Conservation (phyloP, 2,329 filamentous ascomycete genomes). For the Tolypocladium endophyticum region DNA sequence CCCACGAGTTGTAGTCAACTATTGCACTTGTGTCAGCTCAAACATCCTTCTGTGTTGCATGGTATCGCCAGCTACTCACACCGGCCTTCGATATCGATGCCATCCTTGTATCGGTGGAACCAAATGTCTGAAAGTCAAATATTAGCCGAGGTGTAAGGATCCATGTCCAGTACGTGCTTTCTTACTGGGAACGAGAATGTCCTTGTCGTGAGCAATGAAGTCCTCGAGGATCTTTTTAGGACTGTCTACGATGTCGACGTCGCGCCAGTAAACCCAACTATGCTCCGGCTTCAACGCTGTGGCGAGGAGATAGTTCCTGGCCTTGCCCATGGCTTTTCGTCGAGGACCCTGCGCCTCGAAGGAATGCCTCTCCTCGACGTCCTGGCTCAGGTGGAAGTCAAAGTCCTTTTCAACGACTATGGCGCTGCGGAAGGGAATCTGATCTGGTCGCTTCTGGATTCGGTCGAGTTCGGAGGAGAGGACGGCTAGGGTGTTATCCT, state of each 20-base stretch:
- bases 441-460: constrained; percentile 71
- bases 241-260: constrained; percentile 92
- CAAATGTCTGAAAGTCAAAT: constrained; percentile 61
- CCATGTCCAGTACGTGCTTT: constrained; percentile 6
- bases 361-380: constrained; percentile 71
- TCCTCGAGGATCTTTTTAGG: constrained; percentile 84
- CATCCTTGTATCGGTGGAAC: constrained; percentile 83
- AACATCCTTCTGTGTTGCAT: not conserved
- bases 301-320: constrained; percentile 83
- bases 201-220: constrained; percentile 85
- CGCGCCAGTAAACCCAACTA: constrained; percentile 97
- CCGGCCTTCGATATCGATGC: constrained; percentile 82
- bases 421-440: constrained; percentile 75
- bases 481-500: constrained; percentile 95
- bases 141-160: constrained; percentile 11
- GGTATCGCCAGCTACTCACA: constrained; percentile 49
- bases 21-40: constrained; percentile 6
- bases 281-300: constrained; percentile 84
- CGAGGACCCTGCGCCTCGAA: constrained; percentile 84
- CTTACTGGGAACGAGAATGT: constrained; percentile 91
- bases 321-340: constrained; percentile 79
- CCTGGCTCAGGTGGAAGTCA: constrained; percentile 61
- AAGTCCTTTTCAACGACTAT: constrained; percentile 90
- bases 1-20: constrained; percentile 99
- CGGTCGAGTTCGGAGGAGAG: constrained; percentile 77